A percentile compares a stretch with the other conserved stretches of the same genome.
Conservation (phyloP, 2,329 filamentous ascomycete species). For the Phyllosticta citriasiana region DNA sequence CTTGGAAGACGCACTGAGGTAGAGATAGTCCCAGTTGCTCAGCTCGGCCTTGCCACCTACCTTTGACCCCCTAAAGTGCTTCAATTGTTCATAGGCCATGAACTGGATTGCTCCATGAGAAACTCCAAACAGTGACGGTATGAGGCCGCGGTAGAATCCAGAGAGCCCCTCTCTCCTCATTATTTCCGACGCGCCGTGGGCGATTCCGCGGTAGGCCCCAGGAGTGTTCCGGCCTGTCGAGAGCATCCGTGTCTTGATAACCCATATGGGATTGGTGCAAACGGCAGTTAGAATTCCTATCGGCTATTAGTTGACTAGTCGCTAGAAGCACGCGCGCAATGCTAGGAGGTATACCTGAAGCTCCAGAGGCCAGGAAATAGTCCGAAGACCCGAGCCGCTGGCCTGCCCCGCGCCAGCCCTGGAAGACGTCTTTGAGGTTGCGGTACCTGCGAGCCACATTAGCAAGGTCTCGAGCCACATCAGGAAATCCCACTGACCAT, state of each 20-base stretch:
- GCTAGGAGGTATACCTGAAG: conserved; percentile 36
- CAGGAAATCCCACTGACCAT: conserved; percentile 27
- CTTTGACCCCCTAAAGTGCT: conserved; percentile 45
- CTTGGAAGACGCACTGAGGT: conserved; percentile 72
- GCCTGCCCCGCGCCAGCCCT: conserved; percentile 28
- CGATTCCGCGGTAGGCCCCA: conserved; percentile 74
- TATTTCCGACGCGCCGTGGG: conserved; percentile 58
- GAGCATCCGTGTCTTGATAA: conserved; percentile 95
- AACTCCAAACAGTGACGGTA: conserved; percentile 75
- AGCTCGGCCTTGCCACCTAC: conserved; percentile 32
- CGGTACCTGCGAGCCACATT: conserved; percentile 35
- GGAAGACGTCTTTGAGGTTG: conserved; percentile 47
- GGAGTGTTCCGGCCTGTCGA: conserved; percentile 64
- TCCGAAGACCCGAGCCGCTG: conserved; percentile 51
- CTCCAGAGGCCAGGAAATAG: conserved; percentile 69
- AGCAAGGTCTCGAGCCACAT: not conserved
- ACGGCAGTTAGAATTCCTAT: conserved; percentile 63
- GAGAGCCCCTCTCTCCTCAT: conserved; percentile 58
- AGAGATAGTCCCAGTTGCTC: conserved; percentile 66
- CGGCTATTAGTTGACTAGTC: conserved; percentile 16
- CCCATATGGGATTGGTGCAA: conserved; percentile 93
- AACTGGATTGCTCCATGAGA: conserved; percentile 93
- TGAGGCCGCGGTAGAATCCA: conserved; percentile 82
- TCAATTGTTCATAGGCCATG: conserved; percentile 77
- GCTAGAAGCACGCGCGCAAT: too few species aligned